Conservation (phyloP, 257 asterid species). For the Catharanthus roseus region DNA sequence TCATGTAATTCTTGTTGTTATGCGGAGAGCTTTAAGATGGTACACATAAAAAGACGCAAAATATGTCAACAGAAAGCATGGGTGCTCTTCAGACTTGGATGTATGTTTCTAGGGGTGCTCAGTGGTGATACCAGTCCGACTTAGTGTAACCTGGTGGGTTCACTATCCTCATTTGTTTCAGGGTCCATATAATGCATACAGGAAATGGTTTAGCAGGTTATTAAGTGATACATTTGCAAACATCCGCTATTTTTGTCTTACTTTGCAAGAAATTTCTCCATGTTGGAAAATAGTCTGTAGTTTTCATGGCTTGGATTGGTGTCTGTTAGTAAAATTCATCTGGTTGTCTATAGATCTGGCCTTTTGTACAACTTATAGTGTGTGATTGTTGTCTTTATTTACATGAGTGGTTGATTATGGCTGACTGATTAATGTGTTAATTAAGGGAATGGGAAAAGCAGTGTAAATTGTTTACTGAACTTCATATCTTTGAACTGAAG, state of each 20-base stretch:
- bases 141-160: not conserved
- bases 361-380: not conserved
- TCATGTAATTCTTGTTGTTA: not conserved
- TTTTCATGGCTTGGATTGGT: not conserved
- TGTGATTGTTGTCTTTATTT: not conserved
- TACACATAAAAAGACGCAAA: not conserved
- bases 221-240: too few species aligned
- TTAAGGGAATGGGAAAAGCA: not conserved
- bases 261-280: too few species aligned
- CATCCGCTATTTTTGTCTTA: too few species aligned
- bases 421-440: not conserved
- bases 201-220: too few species aligned
- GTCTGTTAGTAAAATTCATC: not conserved
- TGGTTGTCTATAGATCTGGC: not conserved
- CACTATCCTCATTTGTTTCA: too few species aligned
- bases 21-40: not conserved
- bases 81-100: not conserved
- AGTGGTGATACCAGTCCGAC: not conserved
- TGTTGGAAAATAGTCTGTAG: not conserved
- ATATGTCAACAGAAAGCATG: not conserved
- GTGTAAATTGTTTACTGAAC: not conserved
- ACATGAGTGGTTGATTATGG: not conserved
- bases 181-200: too few species aligned
- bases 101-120: not conserved
- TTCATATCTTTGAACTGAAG: not conserved